A percentile compares a stretch with the other conserved stretches of the same genome.
phyloP scores from a whole-genome alignment of 1,284 basidiomycete genomes.

The Gymnopus androsaceus region DNA sequence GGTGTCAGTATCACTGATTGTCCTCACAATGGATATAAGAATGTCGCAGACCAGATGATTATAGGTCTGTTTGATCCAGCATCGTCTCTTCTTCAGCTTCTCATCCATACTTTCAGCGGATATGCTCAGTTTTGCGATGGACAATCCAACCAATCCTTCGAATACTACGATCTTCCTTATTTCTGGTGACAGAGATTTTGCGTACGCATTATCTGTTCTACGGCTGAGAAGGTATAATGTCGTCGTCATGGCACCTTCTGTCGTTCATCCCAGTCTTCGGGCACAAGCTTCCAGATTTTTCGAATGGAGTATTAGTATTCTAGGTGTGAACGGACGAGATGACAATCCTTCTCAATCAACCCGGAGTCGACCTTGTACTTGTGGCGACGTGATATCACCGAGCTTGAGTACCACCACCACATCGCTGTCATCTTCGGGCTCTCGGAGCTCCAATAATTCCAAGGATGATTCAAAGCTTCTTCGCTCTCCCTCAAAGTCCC shows the following conservation, averaged over 20 bases:
- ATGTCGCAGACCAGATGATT: no score
- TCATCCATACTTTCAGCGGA: constrained; percentile 11
- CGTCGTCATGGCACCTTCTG: constrained; percentile 14
- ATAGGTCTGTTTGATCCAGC: no score
- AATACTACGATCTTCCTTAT: no score
- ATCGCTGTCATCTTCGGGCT: no score
- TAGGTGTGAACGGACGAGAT: constrained; percentile 11
- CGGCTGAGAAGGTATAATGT: constrained; percentile 19
- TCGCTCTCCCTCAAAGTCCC: no score
- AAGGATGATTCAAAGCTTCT: no score
- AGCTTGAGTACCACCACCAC: neutral
- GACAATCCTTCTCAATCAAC: neutral
- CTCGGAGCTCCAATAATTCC: no score
- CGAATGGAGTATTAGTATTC: neutral
- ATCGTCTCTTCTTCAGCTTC: no score
- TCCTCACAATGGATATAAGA: no score
- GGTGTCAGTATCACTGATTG: no score
- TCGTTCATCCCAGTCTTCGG: constrained; percentile 15
- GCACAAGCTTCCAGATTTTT: constrained; percentile 12
- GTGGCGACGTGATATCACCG: neutral
- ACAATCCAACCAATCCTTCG: constrained; percentile 19
- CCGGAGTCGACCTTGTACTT: neutral
- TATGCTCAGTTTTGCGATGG: constrained; percentile 26
- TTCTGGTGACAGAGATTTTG: constrained; percentile 26
- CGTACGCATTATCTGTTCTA: constrained; percentile 21